phyloP scores from a whole-genome alignment of 2,329 filamentous ascomycete genomes.

The Knoxdaviesia proteae region DNA sequence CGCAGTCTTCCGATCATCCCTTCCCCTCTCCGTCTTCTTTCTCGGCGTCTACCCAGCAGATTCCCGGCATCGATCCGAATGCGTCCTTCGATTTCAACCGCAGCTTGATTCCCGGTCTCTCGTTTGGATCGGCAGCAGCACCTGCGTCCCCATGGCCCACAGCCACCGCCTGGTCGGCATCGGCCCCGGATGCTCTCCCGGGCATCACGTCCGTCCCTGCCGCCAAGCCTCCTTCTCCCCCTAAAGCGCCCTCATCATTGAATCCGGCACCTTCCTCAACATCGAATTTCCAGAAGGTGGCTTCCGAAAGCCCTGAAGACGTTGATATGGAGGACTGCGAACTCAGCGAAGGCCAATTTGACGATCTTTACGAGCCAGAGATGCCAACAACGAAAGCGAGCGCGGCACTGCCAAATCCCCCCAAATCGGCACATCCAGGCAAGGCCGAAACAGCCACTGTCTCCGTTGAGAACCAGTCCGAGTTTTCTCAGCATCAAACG shows the following conservation, averaged over 20 bases:
- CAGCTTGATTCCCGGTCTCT: slow-evolving; percentile 14
- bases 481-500: no score
- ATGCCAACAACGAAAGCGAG: background rate
- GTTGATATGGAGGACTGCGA: slow-evolving; percentile 47
- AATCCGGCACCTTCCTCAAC: no score
- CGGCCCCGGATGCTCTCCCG: slow-evolving; percentile 1
- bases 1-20: no score
- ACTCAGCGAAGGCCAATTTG: slow-evolving; percentile 46
- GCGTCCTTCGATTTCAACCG: slow-evolving; percentile 9
- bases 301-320: background rate
- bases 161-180: background rate
- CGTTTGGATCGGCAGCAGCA: slow-evolving; percentile 1
- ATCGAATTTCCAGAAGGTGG: no score
- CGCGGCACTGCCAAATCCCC: background rate
- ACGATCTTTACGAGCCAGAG: slow-evolving; percentile 30
- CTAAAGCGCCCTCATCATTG: no score
- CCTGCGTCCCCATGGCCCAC: background rate
- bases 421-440: slow-evolving; percentile 4
- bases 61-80: no score
- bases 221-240: no score
- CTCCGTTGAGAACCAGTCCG: no score
- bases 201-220: background rate
- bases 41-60: no score
- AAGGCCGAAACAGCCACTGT: no score
- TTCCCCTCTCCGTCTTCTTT: no score